Conservation (phyloP, 768 basidiomycete genomes). For the Termitomyces sp. region DNA sequence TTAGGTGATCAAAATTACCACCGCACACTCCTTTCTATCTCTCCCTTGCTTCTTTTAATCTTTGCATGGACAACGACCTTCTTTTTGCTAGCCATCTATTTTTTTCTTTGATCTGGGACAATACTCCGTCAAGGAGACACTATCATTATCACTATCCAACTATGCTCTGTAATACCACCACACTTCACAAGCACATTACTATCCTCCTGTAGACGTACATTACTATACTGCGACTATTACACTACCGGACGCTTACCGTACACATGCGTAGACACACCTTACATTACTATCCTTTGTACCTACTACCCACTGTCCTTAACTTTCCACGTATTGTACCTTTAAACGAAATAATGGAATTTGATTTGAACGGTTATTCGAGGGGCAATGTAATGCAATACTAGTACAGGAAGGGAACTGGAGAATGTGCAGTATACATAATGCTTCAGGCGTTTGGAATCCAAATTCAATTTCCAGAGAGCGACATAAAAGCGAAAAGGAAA, state of each 20-base stretch:
- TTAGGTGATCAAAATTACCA: neutral
- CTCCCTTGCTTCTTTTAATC: conserved; percentile 10
- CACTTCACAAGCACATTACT: conserved; percentile 2
- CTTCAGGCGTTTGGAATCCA: neutral
- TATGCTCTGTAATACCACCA: conserved; percentile 13
- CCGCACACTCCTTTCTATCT: conserved; percentile 4
- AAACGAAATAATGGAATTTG: conserved; percentile 3
- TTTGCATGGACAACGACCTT: neutral
- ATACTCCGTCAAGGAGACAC: conserved; percentile 4
- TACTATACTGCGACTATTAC: conserved; percentile 3
- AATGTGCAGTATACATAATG: neutral
- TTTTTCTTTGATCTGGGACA: conserved; percentile 4
- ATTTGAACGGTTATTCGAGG: neutral
- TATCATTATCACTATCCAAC: conserved; percentile 19
- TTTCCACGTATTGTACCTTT: conserved; percentile 3
- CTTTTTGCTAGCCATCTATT: conserved; percentile 22
- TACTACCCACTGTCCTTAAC: conserved; percentile 14
- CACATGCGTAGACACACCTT: conserved; percentile 3
- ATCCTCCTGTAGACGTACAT: conserved; percentile 5
- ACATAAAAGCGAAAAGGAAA: neutral
- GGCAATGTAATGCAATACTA: neutral
- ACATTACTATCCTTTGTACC: conserved; percentile 8
- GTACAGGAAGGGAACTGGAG: neutral
- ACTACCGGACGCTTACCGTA: conserved; percentile 3
- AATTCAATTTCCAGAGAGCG: neutral